A percentile compares a stretch with the other conserved stretches of the same genome.
These are phyloP conservation scores for Lactifluus rugatus DNA, from an alignment of 768 basidiomycete species.

Conservation along the genomic window DNA sequence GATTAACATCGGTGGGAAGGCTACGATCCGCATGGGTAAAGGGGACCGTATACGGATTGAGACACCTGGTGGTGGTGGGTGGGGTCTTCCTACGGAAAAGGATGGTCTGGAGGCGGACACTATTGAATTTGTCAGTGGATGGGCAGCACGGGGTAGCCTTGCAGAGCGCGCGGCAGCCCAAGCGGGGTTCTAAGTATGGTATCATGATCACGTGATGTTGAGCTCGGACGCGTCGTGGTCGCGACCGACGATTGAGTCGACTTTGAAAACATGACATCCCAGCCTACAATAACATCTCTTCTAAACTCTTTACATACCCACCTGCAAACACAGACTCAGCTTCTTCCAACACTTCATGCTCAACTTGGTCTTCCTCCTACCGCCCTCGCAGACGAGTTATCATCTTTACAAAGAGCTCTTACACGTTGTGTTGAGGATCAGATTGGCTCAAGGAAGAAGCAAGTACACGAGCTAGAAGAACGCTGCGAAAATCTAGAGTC, in stretches of 20 bases:
- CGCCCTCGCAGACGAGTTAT: slow-evolving; percentile 74
- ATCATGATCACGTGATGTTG: slow-evolving; percentile 15
- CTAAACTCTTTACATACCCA: slow-evolving; percentile 71
- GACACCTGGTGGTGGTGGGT: slow-evolving; percentile 88
- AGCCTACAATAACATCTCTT: slow-evolving; percentile 44
- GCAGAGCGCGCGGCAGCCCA: slow-evolving; percentile 54
- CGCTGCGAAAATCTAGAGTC: slow-evolving; percentile 54
- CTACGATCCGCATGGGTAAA: slow-evolving; percentile 79
- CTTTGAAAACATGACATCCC: slow-evolving; percentile 8
- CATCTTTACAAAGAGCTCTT: slow-evolving; percentile 62
- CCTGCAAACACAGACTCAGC: slow-evolving; percentile 70
- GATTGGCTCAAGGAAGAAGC: slow-evolving; percentile 55
- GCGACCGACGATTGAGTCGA: background rate
- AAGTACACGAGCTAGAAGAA: slow-evolving; percentile 67
- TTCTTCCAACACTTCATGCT: slow-evolving; percentile 71
- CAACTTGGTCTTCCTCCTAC: slow-evolving; percentile 76
- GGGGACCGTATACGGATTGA: slow-evolving; percentile 74
- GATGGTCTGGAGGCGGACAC: slow-evolving; percentile 22
- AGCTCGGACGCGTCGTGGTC: background rate
- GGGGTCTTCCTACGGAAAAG: slow-evolving; percentile 38
- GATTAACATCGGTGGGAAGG: slow-evolving; percentile 88
- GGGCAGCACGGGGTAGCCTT: slow-evolving; percentile 67
- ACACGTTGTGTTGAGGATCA: slow-evolving; percentile 67
- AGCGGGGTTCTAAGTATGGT: slow-evolving; percentile 36
- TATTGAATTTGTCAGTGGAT: slow-evolving; percentile 32